Base-by-base conservation (phyloP, 495 filamentous ascomycete genomes). In the Neurospora sp. region DNA sequence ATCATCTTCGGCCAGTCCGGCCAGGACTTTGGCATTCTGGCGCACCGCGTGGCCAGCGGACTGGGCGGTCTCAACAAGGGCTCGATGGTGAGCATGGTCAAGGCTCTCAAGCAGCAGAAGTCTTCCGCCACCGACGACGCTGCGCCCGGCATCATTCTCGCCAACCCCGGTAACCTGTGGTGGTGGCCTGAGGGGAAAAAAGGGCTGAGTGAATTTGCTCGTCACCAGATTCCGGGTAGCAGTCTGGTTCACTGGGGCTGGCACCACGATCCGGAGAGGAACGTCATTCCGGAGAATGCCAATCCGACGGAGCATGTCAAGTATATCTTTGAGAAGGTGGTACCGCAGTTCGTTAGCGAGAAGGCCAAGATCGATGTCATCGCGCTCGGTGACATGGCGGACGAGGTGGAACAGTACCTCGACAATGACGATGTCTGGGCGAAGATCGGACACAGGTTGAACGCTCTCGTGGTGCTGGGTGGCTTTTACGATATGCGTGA, bases 1-100 rank as follows among this genome's bases (percentile, higher is more conserved):
- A 79, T 97, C 70, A 82, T 96, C 70, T 86, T 96, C 74, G 91
- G 91, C 72, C 90, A 95, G 72, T 78, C 85, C 2, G 74, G 71
- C 12, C 91, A 96, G 76, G 90, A 95, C 70, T 83, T 96, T 4
- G 93, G 92, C 4, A 83, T 94, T 69, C 88, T 93, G 75, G 87
- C 93, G 7, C 90, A 91, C 76, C 90, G 93, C 16, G 82, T 87
- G 8, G 78, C 91, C 22, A 85, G 88, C 71, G 81, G 86, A 3
- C 73, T 77, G 0, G 87, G 87, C 3, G 88, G 91, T 59, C 84
- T 96, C 75, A 83, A 89, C 75, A 82, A 83, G 6, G 94, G 92
- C 35, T 92, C 90, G 4, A 85, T 87, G 38, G 78, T 94, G 40
- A 80, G 85, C 40, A 82, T 95, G 75, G 85, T 90, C 39, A 82